Percentiles rank a stretch among this genome's conserved stretches.
These are phyloP conservation scores for Suillus clintonianus DNA, from an alignment of 768 basidiomycete species.

Conservation along the genomic window DNA sequence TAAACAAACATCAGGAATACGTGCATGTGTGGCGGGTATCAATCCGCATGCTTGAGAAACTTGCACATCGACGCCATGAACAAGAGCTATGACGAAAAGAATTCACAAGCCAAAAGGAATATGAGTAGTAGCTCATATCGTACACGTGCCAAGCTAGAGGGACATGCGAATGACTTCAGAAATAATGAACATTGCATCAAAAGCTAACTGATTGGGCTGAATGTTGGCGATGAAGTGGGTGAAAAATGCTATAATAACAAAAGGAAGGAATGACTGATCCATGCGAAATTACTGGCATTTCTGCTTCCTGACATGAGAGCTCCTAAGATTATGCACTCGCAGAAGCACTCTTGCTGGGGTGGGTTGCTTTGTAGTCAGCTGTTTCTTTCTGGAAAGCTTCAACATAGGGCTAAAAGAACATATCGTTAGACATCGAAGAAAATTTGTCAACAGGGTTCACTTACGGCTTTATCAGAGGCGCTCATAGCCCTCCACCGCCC, in stretches of 20 bases:
- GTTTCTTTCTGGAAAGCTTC: slow-evolving; percentile 5
- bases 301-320: neutral
- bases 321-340: neutral
- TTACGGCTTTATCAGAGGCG: slow-evolving; percentile 32
- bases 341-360: neutral
- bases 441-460: neutral
- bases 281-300: neutral
- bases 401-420: slow-evolving; percentile 7
- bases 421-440: neutral
- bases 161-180: neutral
- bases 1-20: too few species aligned
- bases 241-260: too few species aligned
- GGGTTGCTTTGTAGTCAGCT: neutral
- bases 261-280: neutral
- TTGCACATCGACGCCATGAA: neutral
- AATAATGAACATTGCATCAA: neutral
- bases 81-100: neutral
- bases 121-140: neutral
- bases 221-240: neutral
- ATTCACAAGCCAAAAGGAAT: neutral
- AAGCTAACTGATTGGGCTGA: neutral
- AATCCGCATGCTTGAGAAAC: neutral
- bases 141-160: neutral
- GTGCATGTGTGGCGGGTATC: neutral
- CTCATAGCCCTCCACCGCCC: slow-evolving; percentile 34